Evolutionary conservation across 306 rosid species (phyloP), one percentile per base, ranked within the genome.

Genomic region (Castanea crenata): DNA sequence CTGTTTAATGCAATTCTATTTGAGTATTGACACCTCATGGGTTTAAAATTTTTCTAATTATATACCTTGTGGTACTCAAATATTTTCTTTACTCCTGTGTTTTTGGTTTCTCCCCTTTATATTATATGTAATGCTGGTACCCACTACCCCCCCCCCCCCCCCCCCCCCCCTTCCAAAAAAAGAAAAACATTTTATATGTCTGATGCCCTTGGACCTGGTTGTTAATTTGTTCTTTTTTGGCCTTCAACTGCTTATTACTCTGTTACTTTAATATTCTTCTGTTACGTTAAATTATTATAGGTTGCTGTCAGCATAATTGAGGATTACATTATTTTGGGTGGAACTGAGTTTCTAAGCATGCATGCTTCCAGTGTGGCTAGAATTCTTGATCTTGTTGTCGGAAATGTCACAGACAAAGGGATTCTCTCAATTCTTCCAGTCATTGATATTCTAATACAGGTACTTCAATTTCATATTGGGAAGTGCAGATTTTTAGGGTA

Each of bases 331-430:
- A 83, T 92, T 85, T 81, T 94, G 89, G 97, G 98, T 49, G 97
- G 97, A 85, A 83, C 78, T 58, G 95, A 92, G 78, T 94, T 94
- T 92, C 84, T 91, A 77, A 85, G 89, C 44, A 83, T 91, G 88
- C 97, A 92, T 88, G 95, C 92, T 73, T 77, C 97, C 55, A 87
- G 79, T 83, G 85, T 92, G 77, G 93, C 97, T 86, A 93, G 87
- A 83, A 88, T 91, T 88, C 91, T 94, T 83, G 99, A 94, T 86
- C 78, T 87, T 74, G 75, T 92, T 87, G 90, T 91, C 13, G 99
- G 97, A 78, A 92, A 91, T 91, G 99, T 94, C 83, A 94, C 89
- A 71, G 91, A 92, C 81, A 91, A 62, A 84, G 99, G 99, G 32
- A 79, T 94, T 65, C 89, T 91, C 80, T 90, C 97, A 69, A 79